These are phyloP conservation scores for Metahyphopichia silvanorum DNA, from an alignment of 805 yeast species.

Conservation along the genomic window DNA sequence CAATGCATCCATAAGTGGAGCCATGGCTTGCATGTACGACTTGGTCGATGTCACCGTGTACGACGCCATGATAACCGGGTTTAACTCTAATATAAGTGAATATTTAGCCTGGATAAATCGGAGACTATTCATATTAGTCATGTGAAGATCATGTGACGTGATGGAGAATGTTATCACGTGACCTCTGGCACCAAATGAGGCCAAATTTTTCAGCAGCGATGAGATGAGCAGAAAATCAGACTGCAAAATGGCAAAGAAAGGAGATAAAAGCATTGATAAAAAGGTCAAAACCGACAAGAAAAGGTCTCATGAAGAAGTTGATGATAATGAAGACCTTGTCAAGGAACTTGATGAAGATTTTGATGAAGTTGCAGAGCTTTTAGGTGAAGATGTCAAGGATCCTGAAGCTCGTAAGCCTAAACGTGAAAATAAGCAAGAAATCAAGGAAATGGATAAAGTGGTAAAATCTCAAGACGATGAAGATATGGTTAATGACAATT, in stretches of 20 bases:
- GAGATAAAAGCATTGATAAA: not conserved
- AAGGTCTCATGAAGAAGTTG: conserved; percentile 27
- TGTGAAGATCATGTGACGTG: too few species aligned
- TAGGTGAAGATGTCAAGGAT: conserved; percentile 43
- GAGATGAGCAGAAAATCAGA: not conserved
- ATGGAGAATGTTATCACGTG: too few species aligned
- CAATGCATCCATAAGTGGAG: conserved; percentile 56
- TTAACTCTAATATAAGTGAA: not conserved
- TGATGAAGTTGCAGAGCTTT: conserved; percentile 53
- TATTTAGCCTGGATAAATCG: too few species aligned
- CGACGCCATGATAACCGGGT: conserved; percentile 33
- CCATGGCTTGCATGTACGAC: conserved; percentile 79
- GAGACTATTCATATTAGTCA: too few species aligned
- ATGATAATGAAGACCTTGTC: conserved; percentile 43
- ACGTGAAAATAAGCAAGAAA: conserved; percentile 12
- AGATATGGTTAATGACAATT: conserved; percentile 27
- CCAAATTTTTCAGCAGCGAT: not conserved
- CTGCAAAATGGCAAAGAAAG: conserved; percentile 1
- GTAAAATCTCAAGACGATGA: conserved; percentile 24
- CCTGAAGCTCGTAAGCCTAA: conserved; percentile 33
- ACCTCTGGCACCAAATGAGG: too few species aligned
- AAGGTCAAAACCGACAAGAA: conserved; percentile 11
- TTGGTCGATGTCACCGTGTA: conserved; percentile 59
- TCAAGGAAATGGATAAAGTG: conserved; percentile 27
- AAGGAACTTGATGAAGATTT: conserved; percentile 55